Percentiles rank a stretch among this genome's conserved stretches.
Conservation (phyloP, 202 grass and related monocot species). For the Eragrostis tef region DNA sequence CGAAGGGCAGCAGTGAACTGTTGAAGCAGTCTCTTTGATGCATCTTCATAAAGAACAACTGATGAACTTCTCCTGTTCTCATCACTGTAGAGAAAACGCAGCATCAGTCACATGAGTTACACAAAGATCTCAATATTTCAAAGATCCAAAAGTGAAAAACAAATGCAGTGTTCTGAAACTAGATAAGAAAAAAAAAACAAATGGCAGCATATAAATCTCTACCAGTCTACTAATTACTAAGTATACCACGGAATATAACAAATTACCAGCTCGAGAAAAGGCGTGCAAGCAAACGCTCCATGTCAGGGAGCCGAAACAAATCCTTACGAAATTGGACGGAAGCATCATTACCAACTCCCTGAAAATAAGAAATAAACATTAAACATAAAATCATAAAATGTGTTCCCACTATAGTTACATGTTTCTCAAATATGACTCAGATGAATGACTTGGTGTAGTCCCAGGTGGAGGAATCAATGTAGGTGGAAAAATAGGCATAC, state of each 20-base stretch:
- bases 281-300: constrained; percentile 87
- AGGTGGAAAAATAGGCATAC: constrained; percentile 17
- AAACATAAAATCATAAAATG: not conserved
- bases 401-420: constrained; percentile 12
- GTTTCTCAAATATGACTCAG: not conserved
- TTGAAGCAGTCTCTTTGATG: constrained; percentile 85
- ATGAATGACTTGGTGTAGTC: not conserved
- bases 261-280: constrained; percentile 90
- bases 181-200: constrained; percentile 30
- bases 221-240: constrained; percentile 40
- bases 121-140: constrained; percentile 27
- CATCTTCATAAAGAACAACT: constrained; percentile 93
- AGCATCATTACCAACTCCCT: constrained; percentile 65
- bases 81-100: constrained; percentile 54
- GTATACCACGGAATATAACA: constrained; percentile 10
- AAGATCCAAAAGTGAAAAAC: constrained; percentile 23
- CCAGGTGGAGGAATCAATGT: constrained; percentile 2
- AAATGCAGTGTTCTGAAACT: constrained; percentile 11
- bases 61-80: constrained; percentile 65
- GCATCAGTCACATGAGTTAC: constrained; percentile 26
- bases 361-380: constrained; percentile 41
- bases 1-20: constrained; percentile 75
- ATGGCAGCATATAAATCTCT: constrained; percentile 18
- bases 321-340: constrained; percentile 75
- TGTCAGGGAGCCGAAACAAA: constrained; percentile 75